Percentiles rank a stretch among this genome's conserved stretches.
phyloP scores from a whole-genome alignment of 305 asterid genomes.

The Fraxinus greggii region DNA sequence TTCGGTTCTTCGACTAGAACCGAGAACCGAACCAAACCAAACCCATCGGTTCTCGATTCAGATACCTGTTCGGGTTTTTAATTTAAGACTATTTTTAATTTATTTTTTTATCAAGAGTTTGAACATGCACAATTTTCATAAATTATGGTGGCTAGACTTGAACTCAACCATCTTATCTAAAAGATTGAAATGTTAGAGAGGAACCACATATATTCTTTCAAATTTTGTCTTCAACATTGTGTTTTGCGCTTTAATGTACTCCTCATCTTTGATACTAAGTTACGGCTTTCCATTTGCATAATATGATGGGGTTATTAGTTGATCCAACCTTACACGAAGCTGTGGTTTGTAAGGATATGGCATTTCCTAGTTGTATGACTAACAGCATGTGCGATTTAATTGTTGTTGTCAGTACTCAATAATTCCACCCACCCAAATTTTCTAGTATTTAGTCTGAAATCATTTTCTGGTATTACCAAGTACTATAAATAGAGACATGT shows the following conservation, averaged over 20 bases:
- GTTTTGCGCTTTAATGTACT: neutral
- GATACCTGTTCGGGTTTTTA: no score
- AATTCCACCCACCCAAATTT: neutral
- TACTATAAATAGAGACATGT: neutral
- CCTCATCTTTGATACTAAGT: neutral
- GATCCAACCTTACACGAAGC: neutral
- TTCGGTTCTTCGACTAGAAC: no score
- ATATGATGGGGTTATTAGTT: neutral
- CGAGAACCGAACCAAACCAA: no score
- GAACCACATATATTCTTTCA: neutral
- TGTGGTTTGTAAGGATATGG: neutral
- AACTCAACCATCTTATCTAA: neutral
- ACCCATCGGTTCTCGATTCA: no score
- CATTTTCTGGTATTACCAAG: neutral
- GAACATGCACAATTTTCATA: neutral
- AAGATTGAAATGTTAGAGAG: neutral
- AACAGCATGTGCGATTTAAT: neutral
- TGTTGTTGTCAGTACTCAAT: neutral
- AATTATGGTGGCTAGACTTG: neutral
- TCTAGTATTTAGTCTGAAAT: neutral
- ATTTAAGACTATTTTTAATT: neutral
- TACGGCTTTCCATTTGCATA: neutral
- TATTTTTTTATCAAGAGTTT: neutral
- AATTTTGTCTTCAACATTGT: neutral
- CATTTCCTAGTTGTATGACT: neutral